Percentiles rank a stretch among this genome's conserved stretches.
phyloP scores from a whole-genome alignment of 495 filamentous ascomycete genomes.

The Tuber magnatum region DNA sequence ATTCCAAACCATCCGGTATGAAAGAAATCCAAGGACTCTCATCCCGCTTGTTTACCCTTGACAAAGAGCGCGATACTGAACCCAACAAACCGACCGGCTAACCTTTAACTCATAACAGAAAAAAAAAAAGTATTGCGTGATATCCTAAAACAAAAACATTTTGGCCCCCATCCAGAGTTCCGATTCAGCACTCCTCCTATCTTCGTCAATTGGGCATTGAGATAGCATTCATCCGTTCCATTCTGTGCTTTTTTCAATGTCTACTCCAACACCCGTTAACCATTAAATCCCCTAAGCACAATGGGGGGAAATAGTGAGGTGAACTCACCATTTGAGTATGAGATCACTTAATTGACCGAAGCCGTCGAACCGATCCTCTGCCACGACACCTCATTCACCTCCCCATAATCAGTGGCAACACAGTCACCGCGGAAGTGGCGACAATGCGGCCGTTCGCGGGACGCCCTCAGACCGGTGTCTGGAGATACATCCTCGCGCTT shows the following conservation, averaged over 20 bases:
- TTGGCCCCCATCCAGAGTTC: not conserved
- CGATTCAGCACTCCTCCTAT: not conserved
- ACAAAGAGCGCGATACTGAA: not conserved
- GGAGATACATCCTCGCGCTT: conserved; percentile 41
- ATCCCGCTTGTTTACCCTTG: not conserved
- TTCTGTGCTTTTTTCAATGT: not conserved
- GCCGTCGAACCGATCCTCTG: not conserved
- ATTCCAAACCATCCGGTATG: not conserved
- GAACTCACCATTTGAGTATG: not conserved
- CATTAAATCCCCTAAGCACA: not conserved
- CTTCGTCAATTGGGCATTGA: not conserved
- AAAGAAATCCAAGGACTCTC: not conserved
- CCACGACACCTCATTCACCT: not conserved
- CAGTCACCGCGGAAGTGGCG: not conserved
- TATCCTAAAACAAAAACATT: not conserved
- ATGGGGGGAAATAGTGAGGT: not conserved
- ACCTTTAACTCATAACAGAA: not conserved
- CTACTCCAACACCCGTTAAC: not conserved
- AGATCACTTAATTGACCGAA: not conserved
- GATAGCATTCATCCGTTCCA: not conserved
- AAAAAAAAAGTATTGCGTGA: not conserved
- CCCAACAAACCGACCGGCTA: not conserved
- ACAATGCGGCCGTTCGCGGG: conserved; percentile 22
- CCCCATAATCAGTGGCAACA: not conserved
- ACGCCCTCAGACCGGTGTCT: conserved; percentile 40